A percentile compares a stretch with the other conserved stretches of the same genome.
These are phyloP conservation scores for Uncinocarpus reesii DNA, from an alignment of 2,329 filamentous ascomycete genomes.

Conservation along the genomic window DNA sequence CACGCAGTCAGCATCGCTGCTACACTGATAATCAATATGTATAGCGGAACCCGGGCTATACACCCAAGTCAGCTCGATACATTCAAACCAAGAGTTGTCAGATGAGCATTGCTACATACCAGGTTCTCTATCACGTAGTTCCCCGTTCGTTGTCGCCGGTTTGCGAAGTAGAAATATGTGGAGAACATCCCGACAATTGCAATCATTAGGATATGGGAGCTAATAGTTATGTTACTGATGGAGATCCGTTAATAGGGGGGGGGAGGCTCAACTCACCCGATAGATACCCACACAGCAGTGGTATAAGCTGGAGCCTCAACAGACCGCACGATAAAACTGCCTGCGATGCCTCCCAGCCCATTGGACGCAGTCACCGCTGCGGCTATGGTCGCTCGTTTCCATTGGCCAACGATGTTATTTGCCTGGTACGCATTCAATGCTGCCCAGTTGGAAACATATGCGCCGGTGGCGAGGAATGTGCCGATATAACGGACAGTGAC, in stretches of 20 bases:
- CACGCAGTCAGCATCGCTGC: not conserved
- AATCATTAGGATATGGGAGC: constrained; percentile 52
- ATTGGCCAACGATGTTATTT: constrained; percentile 54
- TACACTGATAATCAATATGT: constrained; percentile 23
- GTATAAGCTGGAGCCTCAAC: constrained; percentile 52
- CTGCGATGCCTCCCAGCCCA: constrained; percentile 54
- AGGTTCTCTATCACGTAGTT: constrained; percentile 42
- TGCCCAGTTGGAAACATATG: constrained; percentile 60
- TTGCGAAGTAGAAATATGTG: constrained; percentile 44
- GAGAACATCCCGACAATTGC: constrained; percentile 44
- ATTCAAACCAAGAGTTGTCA: not conserved
- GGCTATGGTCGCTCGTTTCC: constrained; percentile 54
- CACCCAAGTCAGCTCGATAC: not conserved
- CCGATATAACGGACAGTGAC: constrained; percentile 55
- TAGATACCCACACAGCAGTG: constrained; percentile 58
- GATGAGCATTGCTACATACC: constrained; percentile 19
- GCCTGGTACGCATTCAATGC: constrained; percentile 54
- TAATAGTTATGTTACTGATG: constrained; percentile 8
- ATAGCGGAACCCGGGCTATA: constrained; percentile 26
- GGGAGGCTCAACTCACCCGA: constrained; percentile 35
- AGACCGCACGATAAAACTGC: constrained; percentile 54
- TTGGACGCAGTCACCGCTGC: constrained; percentile 52
- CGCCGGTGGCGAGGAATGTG: constrained; percentile 55
- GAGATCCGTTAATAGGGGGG: not conserved
- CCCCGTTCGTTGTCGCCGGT: constrained; percentile 41